Evolutionary conservation across 805 yeast species (phyloP).

Genomic region (Candida dajiaensis): DNA sequence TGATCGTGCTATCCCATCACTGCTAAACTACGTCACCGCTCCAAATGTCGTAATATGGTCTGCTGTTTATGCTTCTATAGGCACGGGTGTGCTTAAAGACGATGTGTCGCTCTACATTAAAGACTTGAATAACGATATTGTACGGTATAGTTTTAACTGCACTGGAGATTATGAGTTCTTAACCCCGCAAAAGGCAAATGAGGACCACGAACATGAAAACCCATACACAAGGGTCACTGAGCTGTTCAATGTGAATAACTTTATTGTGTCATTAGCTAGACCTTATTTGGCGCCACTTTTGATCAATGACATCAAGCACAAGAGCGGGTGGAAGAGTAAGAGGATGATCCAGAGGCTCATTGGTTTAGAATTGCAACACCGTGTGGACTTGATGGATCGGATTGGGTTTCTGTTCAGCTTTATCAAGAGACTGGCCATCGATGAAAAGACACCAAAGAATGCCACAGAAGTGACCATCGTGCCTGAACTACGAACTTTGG

Average conservation of each 20-base stretch:
- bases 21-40: constrained; percentile 84
- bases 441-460: constrained; percentile 77
- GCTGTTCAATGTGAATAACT: constrained; percentile 90
- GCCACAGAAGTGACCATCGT: constrained; percentile 86
- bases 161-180: constrained; percentile 30
- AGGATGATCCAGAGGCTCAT: constrained; percentile 31
- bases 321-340: constrained; percentile 35
- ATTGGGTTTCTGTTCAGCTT: constrained; percentile 68
- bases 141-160: constrained; percentile 35
- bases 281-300: constrained; percentile 91
- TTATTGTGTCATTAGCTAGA: constrained; percentile 83
- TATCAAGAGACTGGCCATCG: constrained; percentile 72
- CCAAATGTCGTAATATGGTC: constrained; percentile 90
- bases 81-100: constrained; percentile 58
- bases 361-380: constrained; percentile 74
- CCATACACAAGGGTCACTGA: constrained; percentile 90
- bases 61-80: constrained; percentile 83
- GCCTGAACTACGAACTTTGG: constrained; percentile 69
- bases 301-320: constrained; percentile 75
- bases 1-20: constrained; percentile 58
- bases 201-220: constrained; percentile 41
- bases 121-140: constrained; percentile 57
- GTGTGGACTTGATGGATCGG: constrained; percentile 74
- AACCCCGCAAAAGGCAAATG: constrained; percentile 42
- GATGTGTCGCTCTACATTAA: constrained; percentile 53